Conservation (phyloP, 352 stramenopile species). For the Globisporangium abappressorium region DNA sequence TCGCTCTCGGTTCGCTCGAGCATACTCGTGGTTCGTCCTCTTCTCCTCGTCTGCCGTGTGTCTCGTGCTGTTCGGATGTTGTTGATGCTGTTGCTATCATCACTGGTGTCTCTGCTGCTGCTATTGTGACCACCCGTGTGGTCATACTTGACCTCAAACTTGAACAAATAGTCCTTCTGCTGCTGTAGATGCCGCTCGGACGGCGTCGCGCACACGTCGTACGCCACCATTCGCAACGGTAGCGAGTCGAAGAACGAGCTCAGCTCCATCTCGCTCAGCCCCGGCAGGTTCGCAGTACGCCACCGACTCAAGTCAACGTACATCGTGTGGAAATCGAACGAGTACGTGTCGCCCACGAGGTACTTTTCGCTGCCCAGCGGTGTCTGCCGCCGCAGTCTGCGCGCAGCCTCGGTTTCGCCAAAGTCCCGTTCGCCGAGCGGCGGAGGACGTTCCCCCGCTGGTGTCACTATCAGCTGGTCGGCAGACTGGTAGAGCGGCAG, state of each 20-base stretch:
- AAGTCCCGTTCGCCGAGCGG: conserved; percentile 54
- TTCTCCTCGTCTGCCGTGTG: conserved; percentile 1
- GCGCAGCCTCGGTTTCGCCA: conserved; percentile 53
- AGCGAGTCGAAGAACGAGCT: conserved; percentile 78
- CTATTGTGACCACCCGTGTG: conserved; percentile 11
- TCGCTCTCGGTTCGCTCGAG: conserved; percentile 14
- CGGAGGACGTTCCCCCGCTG: conserved; percentile 45
- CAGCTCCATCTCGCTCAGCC: conserved; percentile 69
- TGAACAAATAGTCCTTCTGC: conserved; percentile 79
- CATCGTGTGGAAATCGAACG: conserved; percentile 89
- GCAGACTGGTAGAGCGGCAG: conserved; percentile 81
- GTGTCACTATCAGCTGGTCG: conserved; percentile 77
- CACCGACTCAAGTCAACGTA: conserved; percentile 80
- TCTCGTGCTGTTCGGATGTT: background rate
- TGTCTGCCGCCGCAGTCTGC: conserved; percentile 37
- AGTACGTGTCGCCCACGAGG: conserved; percentile 69
- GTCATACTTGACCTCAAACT: conserved; percentile 71
- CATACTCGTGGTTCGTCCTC: conserved; percentile 11
- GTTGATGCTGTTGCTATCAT: background rate
- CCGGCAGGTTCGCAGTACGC: conserved; percentile 78
- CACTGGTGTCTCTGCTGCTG: conserved; percentile 7
- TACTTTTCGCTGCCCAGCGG: conserved; percentile 50
- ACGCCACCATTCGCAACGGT: conserved; percentile 69
- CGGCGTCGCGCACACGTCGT: conserved; percentile 32
- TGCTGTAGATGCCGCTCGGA: conserved; percentile 44